Base-by-base conservation (phyloP, 1,139 yeast genomes). In the Protomyces inouyei region DNA sequence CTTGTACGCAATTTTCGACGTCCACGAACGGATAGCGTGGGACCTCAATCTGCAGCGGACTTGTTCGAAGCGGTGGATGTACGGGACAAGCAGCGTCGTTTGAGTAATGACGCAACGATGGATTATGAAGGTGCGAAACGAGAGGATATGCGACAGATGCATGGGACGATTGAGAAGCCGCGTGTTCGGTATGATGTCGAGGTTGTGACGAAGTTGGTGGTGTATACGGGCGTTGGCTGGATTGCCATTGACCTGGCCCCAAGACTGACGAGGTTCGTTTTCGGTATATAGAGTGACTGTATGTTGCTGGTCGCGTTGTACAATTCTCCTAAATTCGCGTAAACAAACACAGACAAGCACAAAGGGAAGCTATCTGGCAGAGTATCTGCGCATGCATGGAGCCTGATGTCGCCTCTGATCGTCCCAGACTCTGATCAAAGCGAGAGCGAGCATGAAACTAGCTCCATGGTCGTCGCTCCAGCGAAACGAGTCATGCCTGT, bases 141-240 rank as follows among this genome's bases (percentile, higher is more conserved):
- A 9, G 71, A 70, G 21, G 72, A 69, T 38, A 68, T 68, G 18
- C 70, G 71, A 18, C 69, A 73, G 64, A 65, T 70, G 60, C 70
- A 75, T 1, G 66, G 52, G 36, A 14, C 70, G 78, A 54, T 83
- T 76, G 72, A 79, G 74, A 71, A 69, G 23, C 78, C 79, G 2
- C 72, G 80, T 40, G 73, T 83, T 10, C 77, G 91, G 64, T 86
- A 85, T 71, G 93, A 87, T 68, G 85, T 87, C 37, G 92, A 86
- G 69, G 87, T 87, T 18, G 77, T 88, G 54, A 89, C 93, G 12
- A 79, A 92, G 71, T 74, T 88, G 66, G 77, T 86, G 21, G 87
- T 88, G 0, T 90, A 90, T 73, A 85, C 87, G 2, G 96, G 96
- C 0, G 82, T 89, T 35, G 79, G 89, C 0, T 70, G 76, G 35